Base-by-base conservation (phyloP, 75 land plant species). In the Adiantum capillusveneris region DNA sequence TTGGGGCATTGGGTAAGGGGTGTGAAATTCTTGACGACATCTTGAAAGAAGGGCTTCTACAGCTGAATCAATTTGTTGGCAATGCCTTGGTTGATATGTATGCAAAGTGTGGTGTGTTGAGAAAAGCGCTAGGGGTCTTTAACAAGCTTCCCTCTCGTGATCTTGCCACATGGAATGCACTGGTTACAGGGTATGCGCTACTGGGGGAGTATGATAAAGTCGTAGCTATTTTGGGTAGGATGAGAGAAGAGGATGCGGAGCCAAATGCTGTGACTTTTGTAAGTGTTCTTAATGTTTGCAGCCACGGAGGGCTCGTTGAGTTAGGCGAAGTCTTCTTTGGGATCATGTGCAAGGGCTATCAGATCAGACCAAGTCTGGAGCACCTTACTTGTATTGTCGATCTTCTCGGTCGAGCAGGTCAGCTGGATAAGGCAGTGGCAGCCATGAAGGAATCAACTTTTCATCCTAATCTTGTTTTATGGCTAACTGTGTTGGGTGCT, bases 181-280 rank as follows among this genome's bases (percentile, higher is more conserved):
- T 66, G 66, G 39, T 66, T n/a, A 29, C 20, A 36, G 68, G 67
- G 9, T 60, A 17, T 66, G 68, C 66, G 0, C 29, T 62, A 25
- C 36, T 34, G 20, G 68, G 46, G 6, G 68, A 21, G 26, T 17
- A 36, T 16, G 29, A 42, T 27, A 45, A 65, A 1, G 65, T 61
- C 22, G 13, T 13, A 19, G 31, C 43, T 41, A 24, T 41, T 41
- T 43, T 58, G 34, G 11, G 41, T 13, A 29, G 41, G 29, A 60
- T 60, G 68, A 26, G n/a, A 25, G 13, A 27, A 46, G 64, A 41
- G 19, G 66, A 34, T 7, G 0, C 31, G 19, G 12, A 21, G 0
- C 28, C 41, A 16, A 29, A 31, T 25, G 19, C 12, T 1, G 29
- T 56, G 0, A 62, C 59, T n/a, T 56, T 62, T 22, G 28, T 51